Percentiles rank a stretch among this genome's conserved stretches.
Conservation (phyloP, 1,139 yeast species). For the Hansenula lynferdii region DNA sequence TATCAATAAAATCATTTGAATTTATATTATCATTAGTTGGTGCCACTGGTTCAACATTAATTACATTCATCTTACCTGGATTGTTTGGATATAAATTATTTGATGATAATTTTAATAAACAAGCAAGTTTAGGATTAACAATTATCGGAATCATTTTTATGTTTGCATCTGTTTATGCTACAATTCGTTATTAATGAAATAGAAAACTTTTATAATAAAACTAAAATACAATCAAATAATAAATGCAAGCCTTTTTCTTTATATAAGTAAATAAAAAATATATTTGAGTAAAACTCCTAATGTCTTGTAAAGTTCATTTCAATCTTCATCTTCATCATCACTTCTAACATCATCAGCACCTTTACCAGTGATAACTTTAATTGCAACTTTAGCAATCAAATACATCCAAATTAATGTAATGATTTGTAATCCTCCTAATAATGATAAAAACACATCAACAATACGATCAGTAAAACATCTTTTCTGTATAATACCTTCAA, state of each 20-base stretch:
- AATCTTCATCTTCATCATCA: constrained; percentile 57
- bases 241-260: neutral
- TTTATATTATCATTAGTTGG: constrained; percentile 88
- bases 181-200: constrained; percentile 33
- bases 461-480: constrained; percentile 57
- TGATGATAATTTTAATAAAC: constrained; percentile 41
- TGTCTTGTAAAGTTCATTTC: neutral
- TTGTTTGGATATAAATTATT: constrained; percentile 76
- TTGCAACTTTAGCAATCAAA: constrained; percentile 65
- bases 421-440: constrained; percentile 64
- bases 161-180: constrained; percentile 72
- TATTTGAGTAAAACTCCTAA: neutral
- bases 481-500: constrained; percentile 19
- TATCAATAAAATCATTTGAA: constrained; percentile 71
- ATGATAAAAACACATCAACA: constrained; percentile 46
- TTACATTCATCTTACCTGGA: constrained; percentile 90
- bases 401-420: constrained; percentile 71
- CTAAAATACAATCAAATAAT: neutral
- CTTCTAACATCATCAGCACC: constrained; percentile 83
- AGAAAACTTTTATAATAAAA: too few species aligned
- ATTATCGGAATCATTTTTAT: constrained; percentile 75
- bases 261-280: neutral
- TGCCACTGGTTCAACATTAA: constrained; percentile 91
- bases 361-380: constrained; percentile 62
- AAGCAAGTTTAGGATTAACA: constrained; percentile 56